These are phyloP conservation scores for Cajanus cajan DNA, from an alignment of 306 rosid species.

Conservation along the genomic window DNA sequence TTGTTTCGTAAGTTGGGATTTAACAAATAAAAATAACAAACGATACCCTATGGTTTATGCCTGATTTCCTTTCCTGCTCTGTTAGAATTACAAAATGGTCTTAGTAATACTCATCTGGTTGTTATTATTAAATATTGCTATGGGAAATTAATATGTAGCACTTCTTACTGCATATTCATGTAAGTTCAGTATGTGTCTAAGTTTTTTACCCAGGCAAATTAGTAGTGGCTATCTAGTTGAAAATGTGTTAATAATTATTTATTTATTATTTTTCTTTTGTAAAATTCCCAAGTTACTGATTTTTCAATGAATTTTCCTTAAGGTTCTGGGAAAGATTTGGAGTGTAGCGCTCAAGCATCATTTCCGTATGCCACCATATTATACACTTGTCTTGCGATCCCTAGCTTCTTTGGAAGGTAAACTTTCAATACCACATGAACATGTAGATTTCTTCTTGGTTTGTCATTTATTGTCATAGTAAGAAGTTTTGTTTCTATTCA, in stretches of 20 bases:
- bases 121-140: not conserved
- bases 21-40: not conserved
- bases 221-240: not conserved
- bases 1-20: not conserved
- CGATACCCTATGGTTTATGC: not conserved
- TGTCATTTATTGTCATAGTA: constrained; percentile 2
- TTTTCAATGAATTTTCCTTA: constrained; percentile 30
- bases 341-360: constrained; percentile 82
- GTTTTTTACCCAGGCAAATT: not conserved
- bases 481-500: constrained; percentile 17
- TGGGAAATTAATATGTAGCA: not conserved
- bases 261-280: not conserved
- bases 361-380: constrained; percentile 97
- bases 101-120: not conserved
- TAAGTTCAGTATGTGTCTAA: not conserved
- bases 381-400: constrained; percentile 81
- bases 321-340: constrained; percentile 96
- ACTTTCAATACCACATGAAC: constrained; percentile 1
- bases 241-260: not conserved
- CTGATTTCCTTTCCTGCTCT: not conserved
- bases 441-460: not conserved
- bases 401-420: constrained; percentile 95
- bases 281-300: constrained; percentile 11
- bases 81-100: constrained; percentile 4
- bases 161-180: not conserved